Evolutionary conservation across 257 asterid genomes (phyloP).

Genomic region (Voacanga thouarsii): DNA sequence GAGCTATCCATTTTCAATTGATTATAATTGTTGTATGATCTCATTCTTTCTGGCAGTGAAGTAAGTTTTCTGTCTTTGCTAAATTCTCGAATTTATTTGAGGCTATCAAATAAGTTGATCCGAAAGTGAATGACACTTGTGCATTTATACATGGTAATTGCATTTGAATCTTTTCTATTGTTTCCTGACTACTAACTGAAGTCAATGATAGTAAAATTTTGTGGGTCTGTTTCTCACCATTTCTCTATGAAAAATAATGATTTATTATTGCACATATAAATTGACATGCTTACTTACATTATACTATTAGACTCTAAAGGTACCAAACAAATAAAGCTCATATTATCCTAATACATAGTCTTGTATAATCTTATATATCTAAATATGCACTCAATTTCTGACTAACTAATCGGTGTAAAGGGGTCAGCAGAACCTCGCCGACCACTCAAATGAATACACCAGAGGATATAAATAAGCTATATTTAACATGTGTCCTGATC

Average conservation of each 20-base stretch:
- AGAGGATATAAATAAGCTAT: slow-evolving; percentile 10
- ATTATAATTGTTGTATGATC: background rate
- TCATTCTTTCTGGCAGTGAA: background rate
- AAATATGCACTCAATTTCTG: slow-evolving; percentile 32
- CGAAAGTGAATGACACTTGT: background rate
- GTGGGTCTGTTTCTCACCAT: background rate
- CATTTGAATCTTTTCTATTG: background rate
- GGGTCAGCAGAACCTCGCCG: slow-evolving; percentile 67
- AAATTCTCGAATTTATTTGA: background rate
- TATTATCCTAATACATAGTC: slow-evolving; percentile 18
- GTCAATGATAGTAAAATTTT: background rate
- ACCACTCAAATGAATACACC: slow-evolving; percentile 65
- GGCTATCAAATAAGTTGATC: background rate
- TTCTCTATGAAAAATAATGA: background rate
- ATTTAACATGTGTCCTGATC: slow-evolving; percentile 67
- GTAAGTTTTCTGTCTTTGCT: background rate
- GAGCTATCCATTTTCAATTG: background rate
- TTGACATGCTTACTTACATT: slow-evolving; percentile 9
- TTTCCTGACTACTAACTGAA: background rate
- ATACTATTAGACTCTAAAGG: slow-evolving; percentile 1
- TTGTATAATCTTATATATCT: slow-evolving; percentile 33
- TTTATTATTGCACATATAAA: slow-evolving; percentile 1
- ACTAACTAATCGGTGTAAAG: slow-evolving; percentile 41
- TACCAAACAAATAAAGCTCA: slow-evolving; percentile 15
- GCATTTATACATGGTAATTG: background rate